A percentile compares a stretch with the other conserved stretches of the same genome.
Evolutionary conservation across 2,329 filamentous ascomycete species (phyloP).

Genomic region (Tolypocladium tundrense): DNA sequence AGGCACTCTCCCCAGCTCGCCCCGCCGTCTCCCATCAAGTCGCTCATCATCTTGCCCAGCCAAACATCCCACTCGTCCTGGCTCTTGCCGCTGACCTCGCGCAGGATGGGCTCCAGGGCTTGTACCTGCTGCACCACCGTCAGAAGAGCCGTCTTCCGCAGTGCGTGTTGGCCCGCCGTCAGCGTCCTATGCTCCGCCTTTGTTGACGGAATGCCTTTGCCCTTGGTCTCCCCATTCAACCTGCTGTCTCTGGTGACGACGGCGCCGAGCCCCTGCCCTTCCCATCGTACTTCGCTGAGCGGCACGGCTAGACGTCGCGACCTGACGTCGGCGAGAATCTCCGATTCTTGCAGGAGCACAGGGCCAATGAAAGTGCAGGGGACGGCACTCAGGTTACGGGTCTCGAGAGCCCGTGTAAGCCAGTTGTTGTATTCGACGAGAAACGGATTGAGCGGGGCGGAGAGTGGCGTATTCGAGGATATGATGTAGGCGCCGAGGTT

Average conservation of each 20-base stretch:
- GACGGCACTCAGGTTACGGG: constrained; percentile 57
- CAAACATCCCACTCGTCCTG: constrained; percentile 88
- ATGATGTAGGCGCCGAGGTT: constrained; percentile 73
- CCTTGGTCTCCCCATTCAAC: constrained; percentile 46
- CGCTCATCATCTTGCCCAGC: constrained; percentile 78
- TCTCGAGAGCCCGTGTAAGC: constrained; percentile 66
- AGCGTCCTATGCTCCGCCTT: constrained; percentile 38
- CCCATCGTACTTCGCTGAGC: constrained; percentile 76
- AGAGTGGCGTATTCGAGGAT: constrained; percentile 72
- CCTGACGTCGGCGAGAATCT: constrained; percentile 56
- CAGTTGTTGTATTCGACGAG: constrained; percentile 76
- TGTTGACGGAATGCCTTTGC: constrained; percentile 24
- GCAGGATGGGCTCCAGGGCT: constrained; percentile 70
- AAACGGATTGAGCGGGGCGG: constrained; percentile 69
- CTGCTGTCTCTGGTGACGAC: constrained; percentile 51
- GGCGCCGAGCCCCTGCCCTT: constrained; percentile 61
- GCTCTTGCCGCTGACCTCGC: constrained; percentile 75
- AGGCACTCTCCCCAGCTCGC: constrained; percentile 79
- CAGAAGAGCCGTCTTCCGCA: constrained; percentile 70
- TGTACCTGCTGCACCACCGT: constrained; percentile 78
- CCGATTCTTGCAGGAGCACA: constrained; percentile 72
- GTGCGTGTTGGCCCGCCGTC: constrained; percentile 58
- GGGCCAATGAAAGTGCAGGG: constrained; percentile 71
- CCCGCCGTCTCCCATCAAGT: constrained; percentile 69
- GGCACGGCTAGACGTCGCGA: constrained; percentile 78